A percentile compares a stretch with the other conserved stretches of the same genome.
Evolutionary conservation across 306 rosid genomes (phyloP).

Genomic region (Cajanus cajan): DNA sequence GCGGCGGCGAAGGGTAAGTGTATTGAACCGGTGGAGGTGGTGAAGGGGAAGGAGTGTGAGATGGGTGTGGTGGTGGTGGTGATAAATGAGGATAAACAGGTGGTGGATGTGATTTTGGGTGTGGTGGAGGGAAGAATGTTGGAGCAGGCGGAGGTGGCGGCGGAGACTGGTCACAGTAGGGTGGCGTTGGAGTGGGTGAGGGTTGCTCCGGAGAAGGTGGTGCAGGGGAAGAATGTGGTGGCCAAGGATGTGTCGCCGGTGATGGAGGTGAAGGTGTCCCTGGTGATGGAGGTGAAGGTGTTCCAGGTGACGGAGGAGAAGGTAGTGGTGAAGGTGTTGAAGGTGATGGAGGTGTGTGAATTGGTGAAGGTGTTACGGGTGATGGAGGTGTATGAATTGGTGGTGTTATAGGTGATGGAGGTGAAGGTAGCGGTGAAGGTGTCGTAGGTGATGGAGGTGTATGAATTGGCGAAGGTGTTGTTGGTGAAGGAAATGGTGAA

Average conservation of each 20-base stretch:
- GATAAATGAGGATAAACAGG: slow-evolving; percentile 51
- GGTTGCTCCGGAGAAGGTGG: not conserved
- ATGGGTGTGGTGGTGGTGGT: slow-evolving; percentile 41
- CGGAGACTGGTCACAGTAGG: not conserved
- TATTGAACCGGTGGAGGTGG: slow-evolving; percentile 39
- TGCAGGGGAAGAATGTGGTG: not conserved
- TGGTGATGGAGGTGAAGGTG: not conserved
- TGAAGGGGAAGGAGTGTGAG: slow-evolving; percentile 23
- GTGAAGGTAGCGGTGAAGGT: not conserved
- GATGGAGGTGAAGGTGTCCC: slow-evolving; percentile 14
- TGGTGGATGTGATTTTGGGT: slow-evolving; percentile 46
- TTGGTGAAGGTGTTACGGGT: not conserved
- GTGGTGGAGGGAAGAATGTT: slow-evolving; percentile 31
- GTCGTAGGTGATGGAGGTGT: not conserved
- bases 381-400: not conserved
- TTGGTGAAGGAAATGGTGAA: not conserved
- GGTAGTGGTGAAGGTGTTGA: slow-evolving; percentile 26
- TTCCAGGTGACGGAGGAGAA: not conserved
- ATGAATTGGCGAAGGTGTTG: not conserved
- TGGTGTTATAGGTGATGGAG: not conserved
- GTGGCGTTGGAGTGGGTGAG: slow-evolving; percentile 7
- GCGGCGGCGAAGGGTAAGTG: slow-evolving; percentile 26
- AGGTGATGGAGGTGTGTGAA: not conserved
- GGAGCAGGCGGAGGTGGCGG: not conserved
- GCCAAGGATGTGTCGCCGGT: not conserved